Conservation (phyloP, 1,284 basidiomycete species). For the Inonotus obliquus region DNA sequence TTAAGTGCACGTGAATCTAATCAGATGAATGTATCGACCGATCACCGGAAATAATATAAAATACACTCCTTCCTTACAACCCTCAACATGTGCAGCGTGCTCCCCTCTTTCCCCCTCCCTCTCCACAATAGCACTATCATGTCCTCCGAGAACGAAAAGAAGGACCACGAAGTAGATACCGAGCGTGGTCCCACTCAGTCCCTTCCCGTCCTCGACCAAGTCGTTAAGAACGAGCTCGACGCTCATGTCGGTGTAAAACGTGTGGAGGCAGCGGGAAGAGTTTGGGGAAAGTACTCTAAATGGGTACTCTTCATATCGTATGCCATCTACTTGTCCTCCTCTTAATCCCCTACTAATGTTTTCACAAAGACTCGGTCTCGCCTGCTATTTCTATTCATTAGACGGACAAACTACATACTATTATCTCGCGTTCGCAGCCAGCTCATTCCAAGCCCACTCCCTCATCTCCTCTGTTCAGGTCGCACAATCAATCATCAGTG, state of each 20-base stretch:
- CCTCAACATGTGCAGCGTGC: neutral
- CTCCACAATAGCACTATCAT: neutral
- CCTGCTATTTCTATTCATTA: conserved; percentile 74
- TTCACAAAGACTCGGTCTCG: conserved; percentile 50
- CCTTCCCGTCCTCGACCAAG: neutral
- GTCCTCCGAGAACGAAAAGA: neutral
- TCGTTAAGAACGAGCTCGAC: conserved; percentile 20
- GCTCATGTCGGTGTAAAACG: conserved; percentile 46
- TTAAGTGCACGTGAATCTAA: neutral
- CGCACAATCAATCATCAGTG: conserved; percentile 54
- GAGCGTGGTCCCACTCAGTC: neutral
- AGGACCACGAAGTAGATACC: neutral
- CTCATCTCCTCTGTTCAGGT: conserved; percentile 62
- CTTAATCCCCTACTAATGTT: neutral
- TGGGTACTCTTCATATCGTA: conserved; percentile 63
- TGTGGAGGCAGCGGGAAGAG: conserved; percentile 48
- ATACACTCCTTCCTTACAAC: neutral
- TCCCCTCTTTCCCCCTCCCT: neutral
- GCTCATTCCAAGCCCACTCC: conserved; percentile 54
- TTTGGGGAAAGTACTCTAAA: conserved; percentile 49
- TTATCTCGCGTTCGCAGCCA: conserved; percentile 63
- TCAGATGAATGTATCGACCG: neutral
- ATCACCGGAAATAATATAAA: too few relatives aligned
- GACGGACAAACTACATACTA: conserved; percentile 65
- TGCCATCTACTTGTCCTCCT: conserved; percentile 10